These are phyloP conservation scores for Thraustochytrium sp. DNA, from an alignment of 352 stramenopile genomes.

Conservation along the genomic window DNA sequence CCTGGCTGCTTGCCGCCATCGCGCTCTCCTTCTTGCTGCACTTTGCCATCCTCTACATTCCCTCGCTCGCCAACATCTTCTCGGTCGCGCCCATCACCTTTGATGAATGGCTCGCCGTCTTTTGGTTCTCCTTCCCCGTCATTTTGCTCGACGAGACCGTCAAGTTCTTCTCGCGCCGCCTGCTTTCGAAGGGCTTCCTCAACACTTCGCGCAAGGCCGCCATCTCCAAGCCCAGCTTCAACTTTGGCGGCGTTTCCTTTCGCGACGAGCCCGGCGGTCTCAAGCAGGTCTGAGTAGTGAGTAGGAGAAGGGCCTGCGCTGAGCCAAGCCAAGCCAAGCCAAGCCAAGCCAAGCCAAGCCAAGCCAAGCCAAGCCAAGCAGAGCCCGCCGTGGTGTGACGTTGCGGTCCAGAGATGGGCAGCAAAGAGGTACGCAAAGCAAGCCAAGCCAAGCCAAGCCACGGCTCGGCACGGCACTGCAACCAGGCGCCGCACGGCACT, in stretches of 20 bases:
- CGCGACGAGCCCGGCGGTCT: background rate
- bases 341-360: no score
- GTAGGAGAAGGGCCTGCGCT: no score
- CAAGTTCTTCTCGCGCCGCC: slow-evolving; percentile 57
- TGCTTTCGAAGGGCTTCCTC: background rate
- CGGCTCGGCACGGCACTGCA: no score
- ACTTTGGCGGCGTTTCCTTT: background rate
- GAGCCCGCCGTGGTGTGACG: no score
- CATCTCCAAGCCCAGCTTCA: background rate
- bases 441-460: no score
- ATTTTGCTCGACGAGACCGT: slow-evolving; percentile 89
- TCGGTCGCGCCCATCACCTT: slow-evolving; percentile 80
- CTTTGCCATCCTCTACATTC: slow-evolving; percentile 88
- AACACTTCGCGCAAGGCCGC: no score
- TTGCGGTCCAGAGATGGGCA: no score
- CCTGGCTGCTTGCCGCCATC: slow-evolving; percentile 86
- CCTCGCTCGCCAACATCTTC: slow-evolving; percentile 83
- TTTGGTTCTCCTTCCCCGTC: slow-evolving; percentile 82
- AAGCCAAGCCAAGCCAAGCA: no score
- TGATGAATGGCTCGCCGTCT: slow-evolving; percentile 82
- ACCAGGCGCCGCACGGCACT: no score
- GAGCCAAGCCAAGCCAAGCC: no score
- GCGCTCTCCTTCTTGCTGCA: slow-evolving; percentile 83
- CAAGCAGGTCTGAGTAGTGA: background rate
- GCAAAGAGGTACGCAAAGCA: no score